Conservation (phyloP, 257 asterid species). For the Solanum chmielewskii region DNA sequence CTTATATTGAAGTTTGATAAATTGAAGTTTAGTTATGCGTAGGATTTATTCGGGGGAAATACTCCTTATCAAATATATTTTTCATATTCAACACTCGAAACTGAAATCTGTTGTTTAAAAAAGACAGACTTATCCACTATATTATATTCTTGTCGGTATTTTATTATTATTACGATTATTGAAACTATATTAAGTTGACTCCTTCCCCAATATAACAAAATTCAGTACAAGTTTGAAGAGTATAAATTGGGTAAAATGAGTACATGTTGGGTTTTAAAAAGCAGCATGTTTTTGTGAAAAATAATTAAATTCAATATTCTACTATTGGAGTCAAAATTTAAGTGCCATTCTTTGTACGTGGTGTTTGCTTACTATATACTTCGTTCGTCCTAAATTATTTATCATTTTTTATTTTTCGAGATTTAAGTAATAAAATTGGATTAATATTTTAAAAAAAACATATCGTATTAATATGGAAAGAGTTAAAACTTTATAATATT, state of each 20-base stretch:
- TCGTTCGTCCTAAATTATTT: neutral
- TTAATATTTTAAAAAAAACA: neutral
- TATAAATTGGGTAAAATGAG: neutral
- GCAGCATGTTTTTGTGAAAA: neutral
- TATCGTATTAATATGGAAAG: neutral
- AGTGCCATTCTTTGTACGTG: neutral
- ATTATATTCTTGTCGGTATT: neutral
- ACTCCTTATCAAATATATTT: neutral
- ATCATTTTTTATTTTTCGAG: neutral
- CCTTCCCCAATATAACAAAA: neutral
- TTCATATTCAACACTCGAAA: neutral
- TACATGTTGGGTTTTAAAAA: neutral
- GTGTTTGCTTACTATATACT: neutral
- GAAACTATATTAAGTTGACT: neutral
- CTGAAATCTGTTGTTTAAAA: rapidly evolving
- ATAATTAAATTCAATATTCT: neutral
- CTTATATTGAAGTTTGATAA: neutral
- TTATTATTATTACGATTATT: neutral
- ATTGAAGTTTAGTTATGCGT: neutral
- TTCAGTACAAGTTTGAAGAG: neutral
- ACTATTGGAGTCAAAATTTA: neutral
- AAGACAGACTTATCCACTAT: neutral
- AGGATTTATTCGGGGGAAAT: rapidly evolving
- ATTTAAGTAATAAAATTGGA: neutral
- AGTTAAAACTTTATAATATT: neutral